Conservation (phyloP, 73 alveolate species). For the Diophrys sp. region DNA sequence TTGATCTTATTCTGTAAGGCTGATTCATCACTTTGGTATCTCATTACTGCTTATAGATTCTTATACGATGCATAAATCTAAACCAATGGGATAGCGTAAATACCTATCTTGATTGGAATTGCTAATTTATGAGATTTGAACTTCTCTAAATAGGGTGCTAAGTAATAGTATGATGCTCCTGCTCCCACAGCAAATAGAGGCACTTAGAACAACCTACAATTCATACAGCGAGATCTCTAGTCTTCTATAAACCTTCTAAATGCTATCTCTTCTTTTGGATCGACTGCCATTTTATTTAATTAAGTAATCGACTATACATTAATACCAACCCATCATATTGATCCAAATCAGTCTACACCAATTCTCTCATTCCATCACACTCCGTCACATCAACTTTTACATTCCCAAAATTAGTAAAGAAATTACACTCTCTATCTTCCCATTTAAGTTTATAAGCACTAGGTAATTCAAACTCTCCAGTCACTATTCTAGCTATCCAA, state of each 20-base stretch:
- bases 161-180: not conserved
- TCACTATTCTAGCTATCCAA: no score
- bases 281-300: no score
- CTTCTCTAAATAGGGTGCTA: not conserved
- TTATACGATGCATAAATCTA: not conserved
- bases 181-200: not conserved
- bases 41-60: not conserved
- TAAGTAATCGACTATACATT: no score
- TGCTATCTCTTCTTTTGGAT: not conserved
- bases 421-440: no score
- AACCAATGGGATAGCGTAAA: not conserved
- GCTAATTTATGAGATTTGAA: not conserved
- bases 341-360: no score
- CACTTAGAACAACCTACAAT: not conserved
- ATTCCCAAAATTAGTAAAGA: no score
- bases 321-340: no score
- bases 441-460: no score
- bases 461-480: no score
- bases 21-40: not conserved
- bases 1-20: not conserved
- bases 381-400: no score
- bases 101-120: not conserved
- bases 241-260: not conserved
- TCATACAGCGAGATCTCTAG: not conserved
- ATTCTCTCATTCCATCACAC: no score